Base-by-base conservation (phyloP, 805 yeast species). In the Lipomyces starkeyi region DNA sequence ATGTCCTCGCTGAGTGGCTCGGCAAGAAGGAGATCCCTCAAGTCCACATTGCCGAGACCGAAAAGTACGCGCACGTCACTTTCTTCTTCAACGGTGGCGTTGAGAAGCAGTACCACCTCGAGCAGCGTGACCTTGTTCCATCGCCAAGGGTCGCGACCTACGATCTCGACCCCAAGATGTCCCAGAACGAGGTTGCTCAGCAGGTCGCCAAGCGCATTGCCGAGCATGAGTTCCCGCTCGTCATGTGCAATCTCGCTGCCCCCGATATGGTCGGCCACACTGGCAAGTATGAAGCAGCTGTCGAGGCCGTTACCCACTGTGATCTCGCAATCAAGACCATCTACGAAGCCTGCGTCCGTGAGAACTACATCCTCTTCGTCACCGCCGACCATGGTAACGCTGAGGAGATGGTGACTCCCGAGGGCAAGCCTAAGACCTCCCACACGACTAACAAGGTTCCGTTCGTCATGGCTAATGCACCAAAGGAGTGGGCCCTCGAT, bases 241-340 rank as follows among this genome's bases (percentile, higher is more conserved):
- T 71, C 34, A 71, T 71, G 73, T 71, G 74, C 67, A 71, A 71
- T 57, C 66, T 71, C 25, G 74, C 74, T 8, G 73, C 73, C 9
- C 74, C 74, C 20, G 74, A 71, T 57, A 71, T 71, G 74, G 74
- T 71, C 27, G 74, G 74, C 37, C 74, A 71, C 63, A 71, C 74
- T 6, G 74, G 74, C 37, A 71, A 68, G 27, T 71, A 71, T 64
- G 74, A 71, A 43, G 71, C 74, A 32, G 74, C 74, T 17, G 66
- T 71, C 27, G 63, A 66, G 58, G 74, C 74, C 11, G 74, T 71
- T 35, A 59, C 66, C 14, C 71, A 70, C 65, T 70, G 73, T 62
- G 74, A 71, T 64, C 64, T 61, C 64, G 71, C 74, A 32, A 71
- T 71, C 66, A 59, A 57, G 58, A 55, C 57, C 35, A 68, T 71